Conservation (phyloP, 2,329 filamentous ascomycete genomes). For the Fusarium praegraminearum region DNA sequence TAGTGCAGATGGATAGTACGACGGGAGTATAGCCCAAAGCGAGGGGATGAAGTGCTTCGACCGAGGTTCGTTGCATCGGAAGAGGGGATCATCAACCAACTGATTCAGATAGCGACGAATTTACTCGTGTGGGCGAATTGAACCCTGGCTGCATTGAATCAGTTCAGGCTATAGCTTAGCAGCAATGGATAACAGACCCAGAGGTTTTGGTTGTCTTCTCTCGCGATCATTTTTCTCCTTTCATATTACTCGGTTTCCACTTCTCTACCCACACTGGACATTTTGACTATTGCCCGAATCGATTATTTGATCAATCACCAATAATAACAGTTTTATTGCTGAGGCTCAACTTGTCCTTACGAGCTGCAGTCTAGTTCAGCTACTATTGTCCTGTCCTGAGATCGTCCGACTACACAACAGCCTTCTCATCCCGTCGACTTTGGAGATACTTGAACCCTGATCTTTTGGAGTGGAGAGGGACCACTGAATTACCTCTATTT, state of each 20-base stretch:
- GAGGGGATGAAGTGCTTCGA: conserved; percentile 22
- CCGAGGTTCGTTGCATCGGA: conserved; percentile 29
- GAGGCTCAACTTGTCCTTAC: too few relatives aligned
- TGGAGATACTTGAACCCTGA: background rate
- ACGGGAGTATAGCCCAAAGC: conserved; percentile 14
- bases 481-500: conserved; percentile 14
- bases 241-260: background rate
- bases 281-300: background rate
- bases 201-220: background rate
- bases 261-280: background rate
- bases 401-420: background rate
- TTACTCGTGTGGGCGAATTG: background rate
- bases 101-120: conserved; percentile 8
- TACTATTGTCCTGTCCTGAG: too few relatives aligned
- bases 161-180: conserved; percentile 11
- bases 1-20: conserved; percentile 6
- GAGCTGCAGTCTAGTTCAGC: background rate
- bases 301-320: background rate
- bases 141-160: conserved; percentile 8
- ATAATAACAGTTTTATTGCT: background rate
- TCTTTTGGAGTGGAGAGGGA: conserved; percentile 4
- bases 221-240: background rate
- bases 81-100: conserved; percentile 16
- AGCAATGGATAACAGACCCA: background rate
- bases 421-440: background rate